Percentiles rank a stretch among this genome's conserved stretches.
Evolutionary conservation across 108 stramenopile species (phyloP).

Genomic region (Schizochytrium sp.): DNA sequence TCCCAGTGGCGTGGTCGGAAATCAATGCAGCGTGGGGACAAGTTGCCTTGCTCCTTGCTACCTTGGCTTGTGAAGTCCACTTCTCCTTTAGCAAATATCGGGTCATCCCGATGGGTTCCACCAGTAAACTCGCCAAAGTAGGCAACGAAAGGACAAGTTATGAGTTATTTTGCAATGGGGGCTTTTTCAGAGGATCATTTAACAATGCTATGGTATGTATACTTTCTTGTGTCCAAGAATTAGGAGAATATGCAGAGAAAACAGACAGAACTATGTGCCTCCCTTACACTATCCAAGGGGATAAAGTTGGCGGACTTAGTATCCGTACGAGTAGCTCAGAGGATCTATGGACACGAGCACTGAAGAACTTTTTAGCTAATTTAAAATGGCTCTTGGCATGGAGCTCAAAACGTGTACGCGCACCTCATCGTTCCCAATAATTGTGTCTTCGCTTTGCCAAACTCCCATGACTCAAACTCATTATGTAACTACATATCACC

Average conservation of each 20-base stretch:
- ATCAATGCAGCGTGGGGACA: constrained; percentile 75
- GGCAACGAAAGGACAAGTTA: constrained; percentile 66
- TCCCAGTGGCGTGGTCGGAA: constrained; percentile 71
- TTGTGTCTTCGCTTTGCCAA: too few species aligned
- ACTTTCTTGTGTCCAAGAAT: constrained; percentile 69
- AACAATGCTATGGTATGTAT: constrained; percentile 72
- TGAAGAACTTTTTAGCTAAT: constrained; percentile 73
- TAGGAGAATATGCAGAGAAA: constrained; percentile 66
- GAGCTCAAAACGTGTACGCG: constrained; percentile 65
- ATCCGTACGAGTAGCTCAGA: constrained; percentile 62
- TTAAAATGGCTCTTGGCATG: constrained; percentile 76
- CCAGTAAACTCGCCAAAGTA: constrained; percentile 67
- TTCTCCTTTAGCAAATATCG: constrained; percentile 67
- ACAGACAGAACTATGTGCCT: constrained; percentile 69
- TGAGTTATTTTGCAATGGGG: constrained; percentile 67
- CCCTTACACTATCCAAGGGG: constrained; percentile 70
- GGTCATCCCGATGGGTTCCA: constrained; percentile 71
- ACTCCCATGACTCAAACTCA: too few species aligned
- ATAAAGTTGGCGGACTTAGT: constrained; percentile 68
- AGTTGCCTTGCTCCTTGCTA: constrained; percentile 69
- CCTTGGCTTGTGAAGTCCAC: constrained; percentile 63
- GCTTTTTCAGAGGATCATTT: constrained; percentile 69
- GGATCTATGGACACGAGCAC: constrained; percentile 73
- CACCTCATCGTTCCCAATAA: not conserved
- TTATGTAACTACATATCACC: too few species aligned